A percentile compares a stretch with the other conserved stretches of the same genome.
phyloP scores from a whole-genome alignment of 208 protist species.

The Phytomonas francai region DNA sequence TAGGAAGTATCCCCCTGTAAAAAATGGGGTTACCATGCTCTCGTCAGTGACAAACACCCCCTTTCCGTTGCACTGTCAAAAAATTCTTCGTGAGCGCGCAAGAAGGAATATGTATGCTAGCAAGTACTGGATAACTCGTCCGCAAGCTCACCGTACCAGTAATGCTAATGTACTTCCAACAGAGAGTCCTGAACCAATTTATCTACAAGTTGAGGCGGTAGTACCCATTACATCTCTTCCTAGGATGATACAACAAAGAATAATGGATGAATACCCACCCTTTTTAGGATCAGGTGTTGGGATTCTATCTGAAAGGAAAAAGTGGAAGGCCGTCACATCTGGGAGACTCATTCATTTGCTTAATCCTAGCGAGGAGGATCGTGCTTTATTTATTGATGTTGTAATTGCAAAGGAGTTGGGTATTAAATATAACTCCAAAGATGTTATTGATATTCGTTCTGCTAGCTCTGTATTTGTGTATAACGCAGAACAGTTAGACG shows the following conservation, averaged over 20 bases:
- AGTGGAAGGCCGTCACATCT: constrained; percentile 77
- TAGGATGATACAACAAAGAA: constrained; percentile 47
- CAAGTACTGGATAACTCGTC: constrained; percentile 70
- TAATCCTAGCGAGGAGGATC: constrained; percentile 65
- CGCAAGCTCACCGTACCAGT: constrained; percentile 63
- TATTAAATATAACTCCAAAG: constrained; percentile 39
- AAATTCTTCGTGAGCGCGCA: constrained; percentile 29
- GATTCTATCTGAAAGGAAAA: constrained; percentile 74
- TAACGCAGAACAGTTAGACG: constrained; percentile 80
- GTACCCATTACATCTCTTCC: constrained; percentile 49
- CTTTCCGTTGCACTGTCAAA: constrained; percentile 54
- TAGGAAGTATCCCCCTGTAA: not conserved
- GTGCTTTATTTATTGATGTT: constrained; percentile 72
- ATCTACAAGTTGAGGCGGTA: constrained; percentile 74
- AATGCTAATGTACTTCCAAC: constrained; percentile 68
- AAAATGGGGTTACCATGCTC: constrained; percentile 43
- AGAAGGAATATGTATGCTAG: constrained; percentile 40
- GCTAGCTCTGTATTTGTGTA: constrained; percentile 74
- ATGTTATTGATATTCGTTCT: constrained; percentile 62
- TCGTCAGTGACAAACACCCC: constrained; percentile 71
- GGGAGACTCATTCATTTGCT: constrained; percentile 61
- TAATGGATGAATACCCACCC: constrained; percentile 80
- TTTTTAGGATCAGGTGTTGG: constrained; percentile 85
- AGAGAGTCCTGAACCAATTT: constrained; percentile 49
- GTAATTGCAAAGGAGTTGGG: constrained; percentile 37